phyloP scores from a whole-genome alignment of 768 basidiomycete genomes.

The Termitomyces heimii region DNA sequence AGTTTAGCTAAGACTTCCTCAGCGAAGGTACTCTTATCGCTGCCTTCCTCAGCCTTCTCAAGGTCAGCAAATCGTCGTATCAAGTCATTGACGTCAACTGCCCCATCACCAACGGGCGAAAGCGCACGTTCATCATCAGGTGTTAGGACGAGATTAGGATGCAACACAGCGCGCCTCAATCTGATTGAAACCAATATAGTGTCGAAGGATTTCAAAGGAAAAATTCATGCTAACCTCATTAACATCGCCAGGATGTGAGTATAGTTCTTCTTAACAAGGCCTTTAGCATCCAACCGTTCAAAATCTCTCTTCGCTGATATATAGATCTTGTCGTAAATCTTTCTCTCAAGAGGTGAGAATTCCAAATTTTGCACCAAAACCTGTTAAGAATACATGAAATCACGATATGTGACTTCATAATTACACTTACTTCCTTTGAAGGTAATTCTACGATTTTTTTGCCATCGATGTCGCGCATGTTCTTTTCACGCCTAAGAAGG shows the following conservation, averaged over 20 bases:
- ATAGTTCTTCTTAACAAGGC: conserved; percentile 73
- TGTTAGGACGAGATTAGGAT: conserved; percentile 76
- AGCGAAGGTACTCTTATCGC: conserved; percentile 41
- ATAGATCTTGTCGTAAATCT: conserved; percentile 87
- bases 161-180: conserved; percentile 81
- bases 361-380: conserved; percentile 67
- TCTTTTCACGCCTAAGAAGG: conserved; percentile 87
- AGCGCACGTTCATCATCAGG: conserved; percentile 34
- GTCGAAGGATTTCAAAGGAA: not conserved
- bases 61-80: conserved; percentile 45
- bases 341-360: conserved; percentile 76
- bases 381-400: conserved; percentile 26
- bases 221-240: conserved; percentile 69
- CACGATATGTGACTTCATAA: not conserved
- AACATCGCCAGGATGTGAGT: conserved; percentile 91
- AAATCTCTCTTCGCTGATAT: conserved; percentile 74
- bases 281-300: conserved; percentile 73
- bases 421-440: conserved; percentile 61
- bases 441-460: conserved; percentile 87
- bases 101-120: conserved; percentile 33
- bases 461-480: conserved; percentile 83
- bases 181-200: not conserved
- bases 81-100: conserved; percentile 52
- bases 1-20: conserved; percentile 62
- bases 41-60: conserved; percentile 24